A percentile compares a stretch with the other conserved stretches of the same genome.
These are phyloP conservation scores for Xylaria acuta DNA, from an alignment of 495 filamentous ascomycete genomes.

Conservation along the genomic window DNA sequence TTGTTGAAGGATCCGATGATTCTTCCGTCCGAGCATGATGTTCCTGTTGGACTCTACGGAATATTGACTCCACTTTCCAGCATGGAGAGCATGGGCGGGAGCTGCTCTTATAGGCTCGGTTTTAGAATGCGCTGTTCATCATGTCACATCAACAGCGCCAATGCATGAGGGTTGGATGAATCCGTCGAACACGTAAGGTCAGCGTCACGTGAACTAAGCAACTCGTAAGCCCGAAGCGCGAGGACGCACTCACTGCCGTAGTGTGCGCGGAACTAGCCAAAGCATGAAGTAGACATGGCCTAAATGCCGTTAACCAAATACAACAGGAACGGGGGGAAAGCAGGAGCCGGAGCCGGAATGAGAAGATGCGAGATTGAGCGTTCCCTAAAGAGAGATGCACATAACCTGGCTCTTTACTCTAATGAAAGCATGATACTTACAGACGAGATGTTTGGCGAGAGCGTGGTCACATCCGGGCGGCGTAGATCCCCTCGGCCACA, in stretches of 20 bases:
- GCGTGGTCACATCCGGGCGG: neutral
- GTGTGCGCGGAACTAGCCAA: neutral
- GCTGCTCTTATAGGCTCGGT: neutral
- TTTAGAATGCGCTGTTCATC: neutral
- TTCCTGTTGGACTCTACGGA: neutral
- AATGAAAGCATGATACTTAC: neutral
- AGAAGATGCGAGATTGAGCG: neutral
- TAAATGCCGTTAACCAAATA: neutral
- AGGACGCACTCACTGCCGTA: neutral
- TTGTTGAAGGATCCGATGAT: neutral
- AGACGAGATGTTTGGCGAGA: neutral
- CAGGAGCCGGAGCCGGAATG: neutral
- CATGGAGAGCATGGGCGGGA: neutral
- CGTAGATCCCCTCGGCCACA: neutral
- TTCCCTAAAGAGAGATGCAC: neutral
- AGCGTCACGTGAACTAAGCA: neutral
- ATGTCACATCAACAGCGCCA: neutral
- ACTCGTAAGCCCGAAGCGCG: constrained; percentile 4
- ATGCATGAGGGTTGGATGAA: neutral
- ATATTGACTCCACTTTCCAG: neutral
- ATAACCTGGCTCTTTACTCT: neutral
- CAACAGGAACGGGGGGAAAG: neutral
- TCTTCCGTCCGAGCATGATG: neutral
- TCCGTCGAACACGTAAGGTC: neutral
- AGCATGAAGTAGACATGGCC: neutral